Evolutionary conservation across 768 basidiomycete species (phyloP), one percentile per base, ranked within the genome.

Genomic region (Fibroporia radiculosa): DNA sequence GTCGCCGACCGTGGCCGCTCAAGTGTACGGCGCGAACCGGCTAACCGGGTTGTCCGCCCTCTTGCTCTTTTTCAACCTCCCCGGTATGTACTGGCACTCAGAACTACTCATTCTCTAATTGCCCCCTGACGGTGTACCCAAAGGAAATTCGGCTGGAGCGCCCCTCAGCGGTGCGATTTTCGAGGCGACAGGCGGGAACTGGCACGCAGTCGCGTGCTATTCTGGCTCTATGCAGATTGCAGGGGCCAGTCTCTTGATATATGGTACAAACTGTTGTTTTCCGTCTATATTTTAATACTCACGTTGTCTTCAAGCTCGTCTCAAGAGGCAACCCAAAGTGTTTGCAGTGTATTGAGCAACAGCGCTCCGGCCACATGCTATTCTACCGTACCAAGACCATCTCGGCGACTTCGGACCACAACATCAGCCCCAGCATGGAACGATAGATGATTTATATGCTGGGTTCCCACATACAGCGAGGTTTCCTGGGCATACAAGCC

Each of bases 1-100:
- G 31, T 47, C 64, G 16, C 59, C 65, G 25, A 62, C 65, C 6
- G 64, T 66, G 20, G 45, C 48, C 7, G 48, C 54, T n/a, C 54
- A 50, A 37, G 43, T 55, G 23, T 55, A 50, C 32, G 54, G 54
- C 42, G 44, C 54, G 6, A 45, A 48, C n/a, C 48, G 51, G 38
- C 49, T 55, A 3, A 51, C 51, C 7, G 54, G 54, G 12, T 42
- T 55, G n/a, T 55, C 54, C 1, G 54, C 51, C 5, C 42, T 55
- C 14, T 40, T 47, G 47, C 43, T 55, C 4, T 45, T 55, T 13
- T 55, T 52, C 49, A 52, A 52, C 44, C 43, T 52, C 8, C 54
- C 54, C 5, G 54, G 54, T 52, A 12, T 13, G 54, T 36, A 26
- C 11, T 19, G 4, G 7, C 16, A 6, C 11, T 16, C 20, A 20